Evolutionary conservation across 768 basidiomycete species (phyloP), one percentile per base, ranked within the genome.

Genomic region (Lenzites betulinus): DNA sequence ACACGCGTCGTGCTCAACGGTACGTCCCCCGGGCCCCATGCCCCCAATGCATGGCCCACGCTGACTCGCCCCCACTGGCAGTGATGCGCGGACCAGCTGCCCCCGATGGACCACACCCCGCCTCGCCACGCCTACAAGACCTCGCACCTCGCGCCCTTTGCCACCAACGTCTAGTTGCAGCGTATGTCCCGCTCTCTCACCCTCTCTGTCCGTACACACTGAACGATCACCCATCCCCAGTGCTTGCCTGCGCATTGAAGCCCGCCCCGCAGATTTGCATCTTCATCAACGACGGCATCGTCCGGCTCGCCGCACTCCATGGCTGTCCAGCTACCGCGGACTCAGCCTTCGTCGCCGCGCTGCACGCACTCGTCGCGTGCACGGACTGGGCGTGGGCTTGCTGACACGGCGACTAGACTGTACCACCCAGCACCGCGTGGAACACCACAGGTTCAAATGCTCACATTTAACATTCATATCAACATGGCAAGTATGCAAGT

Each of bases 141-240:
- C 0, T 82, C 92, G 7, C 83, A 93, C 64, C 78, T 94, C 41
- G 87, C 90, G 25, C 93, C 94, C 0, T 97, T 97, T 73, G 89
- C 87, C 0, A 90, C 93, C 26, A 95, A 95, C 66, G 71, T 95
- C 23, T 90, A 93, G 69, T 89, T 95, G 79, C 94, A 96, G 75
- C 78, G 92, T 93, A 74, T 56, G 81, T 76, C 16, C 9, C 52
- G 20, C 59, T 36, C n/a, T 15, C 33, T 13, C 15, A 25, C 66
- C 56, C 25, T 25, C 3, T 16, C 25, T 16, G 12, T 26, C 25
- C 25, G 12, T 26, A 18, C 26, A 3, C 16, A 2, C 47, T 5
- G 26, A 26, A 16, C 15, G 30, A 25, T 1, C 47, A 28, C 47
- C 8, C 47, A n/a, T 15, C 20, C 9, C 1, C 59, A 75, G 75